Evolutionary conservation across 495 filamentous ascomycete species (phyloP).

Genomic region (Penicillium canescens): DNA sequence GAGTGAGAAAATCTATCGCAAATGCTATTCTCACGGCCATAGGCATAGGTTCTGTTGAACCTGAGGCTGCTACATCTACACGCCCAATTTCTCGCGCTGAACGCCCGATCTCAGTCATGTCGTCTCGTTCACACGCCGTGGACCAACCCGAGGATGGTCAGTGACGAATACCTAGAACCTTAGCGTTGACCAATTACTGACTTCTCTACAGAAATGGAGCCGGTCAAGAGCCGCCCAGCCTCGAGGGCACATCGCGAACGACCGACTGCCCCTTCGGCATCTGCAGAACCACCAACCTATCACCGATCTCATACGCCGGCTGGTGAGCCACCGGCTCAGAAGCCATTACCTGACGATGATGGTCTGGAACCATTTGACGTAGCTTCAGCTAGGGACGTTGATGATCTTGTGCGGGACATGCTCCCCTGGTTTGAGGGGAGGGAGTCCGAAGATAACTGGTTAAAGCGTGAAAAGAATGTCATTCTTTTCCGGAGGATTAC

Average conservation of each 20-base stretch:
- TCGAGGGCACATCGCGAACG: slow-evolving; percentile 24
- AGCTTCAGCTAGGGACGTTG: slow-evolving; percentile 76
- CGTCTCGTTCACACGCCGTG: slow-evolving; percentile 25
- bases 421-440: slow-evolving; percentile 78
- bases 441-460: slow-evolving; percentile 90
- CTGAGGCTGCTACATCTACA: slow-evolving; percentile 22
- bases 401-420: slow-evolving; percentile 83
- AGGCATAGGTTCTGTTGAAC: slow-evolving; percentile 42
- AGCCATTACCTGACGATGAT: slow-evolving; percentile 45
- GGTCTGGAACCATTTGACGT: slow-evolving; percentile 78
- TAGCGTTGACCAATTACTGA: slow-evolving; percentile 3
- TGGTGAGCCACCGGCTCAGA: slow-evolving; percentile 7
- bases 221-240: slow-evolving; percentile 15
- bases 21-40: slow-evolving; percentile 74
- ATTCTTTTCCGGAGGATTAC: slow-evolving; percentile 73
- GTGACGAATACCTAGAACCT: neutral
- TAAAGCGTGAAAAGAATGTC: slow-evolving; percentile 76
- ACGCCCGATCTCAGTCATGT: slow-evolving; percentile 31
- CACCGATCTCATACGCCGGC: slow-evolving; percentile 22
- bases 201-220: slow-evolving; percentile 11
- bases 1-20: slow-evolving; percentile 82
- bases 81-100: slow-evolving; percentile 49
- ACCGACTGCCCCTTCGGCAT: slow-evolving; percentile 14
- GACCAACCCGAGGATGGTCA: slow-evolving; percentile 27
- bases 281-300: slow-evolving; percentile 12